Evolutionary conservation across 768 basidiomycete species (phyloP), one percentile per base, ranked within the genome.

Genomic region (Boletellus sp.): DNA sequence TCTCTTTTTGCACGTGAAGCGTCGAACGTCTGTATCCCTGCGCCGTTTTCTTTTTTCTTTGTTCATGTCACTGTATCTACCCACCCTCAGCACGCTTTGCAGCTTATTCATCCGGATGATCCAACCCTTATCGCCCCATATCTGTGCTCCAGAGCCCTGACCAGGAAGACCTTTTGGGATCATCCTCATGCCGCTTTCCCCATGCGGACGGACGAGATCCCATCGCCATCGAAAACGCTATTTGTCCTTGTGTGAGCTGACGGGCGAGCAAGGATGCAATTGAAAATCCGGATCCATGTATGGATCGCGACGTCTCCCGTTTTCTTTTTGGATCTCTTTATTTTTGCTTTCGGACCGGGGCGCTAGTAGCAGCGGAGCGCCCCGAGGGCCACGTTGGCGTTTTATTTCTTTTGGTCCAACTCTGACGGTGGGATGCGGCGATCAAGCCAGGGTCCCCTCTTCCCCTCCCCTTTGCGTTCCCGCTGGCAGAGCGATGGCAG

Each of bases 1-100:
- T 1, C 28, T n/a, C 28, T 28, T 28, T 44, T 47, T 35, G 38
- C 57, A 65, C 52, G 53, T 56, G 54, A 61, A 49, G 47, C 52
- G 42, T 28, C 3, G 8, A 28, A 60, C 56, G 50, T 47, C 45
- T 63, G 59, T 68, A 61, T 56, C 52, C 50, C 47, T 61, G 49
- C 50, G 45, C 36, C 32, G 48, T 61, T 55, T 54, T 28, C 11
- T 28, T 28, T 5, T 28, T 9, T 28, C 9, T 28, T 28, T 28
- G 9, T 28, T 28, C 28, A 55, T 67, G 57, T 45, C 57, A 52
- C 43, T 67, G 56, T 65, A 62, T 56, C 60, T 50, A 60, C 57
- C 45, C 45, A 28, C 46, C 22, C 51, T 54, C 51, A 43, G 53
- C 52, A 44, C 34, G 3, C 43, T 61, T 28, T 31, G 23, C 58